phyloP scores from a whole-genome alignment of 805 yeast genomes.

The Starmerella stellata region DNA sequence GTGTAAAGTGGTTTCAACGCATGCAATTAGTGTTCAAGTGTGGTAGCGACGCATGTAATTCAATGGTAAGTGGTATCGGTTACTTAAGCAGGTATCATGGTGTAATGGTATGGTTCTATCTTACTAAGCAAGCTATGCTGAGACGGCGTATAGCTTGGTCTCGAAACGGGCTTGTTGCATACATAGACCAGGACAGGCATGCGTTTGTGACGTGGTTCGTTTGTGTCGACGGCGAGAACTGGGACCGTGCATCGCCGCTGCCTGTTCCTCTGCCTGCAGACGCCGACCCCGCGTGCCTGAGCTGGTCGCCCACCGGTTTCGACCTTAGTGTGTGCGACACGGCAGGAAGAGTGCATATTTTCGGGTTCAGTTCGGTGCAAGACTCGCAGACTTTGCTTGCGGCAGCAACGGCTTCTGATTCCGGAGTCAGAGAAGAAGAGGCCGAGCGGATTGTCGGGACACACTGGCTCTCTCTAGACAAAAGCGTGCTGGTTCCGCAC shows the following conservation, averaged over 20 bases:
- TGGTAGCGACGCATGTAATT: too few species aligned
- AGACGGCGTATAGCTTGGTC: slow-evolving; percentile 15
- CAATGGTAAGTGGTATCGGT: too few species aligned
- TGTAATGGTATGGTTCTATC: too few species aligned
- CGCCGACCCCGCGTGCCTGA: slow-evolving; percentile 25
- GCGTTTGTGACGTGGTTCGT: slow-evolving; percentile 50
- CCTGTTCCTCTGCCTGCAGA: slow-evolving; percentile 19
- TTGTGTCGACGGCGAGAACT: slow-evolving; percentile 52
- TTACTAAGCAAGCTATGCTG: background rate
- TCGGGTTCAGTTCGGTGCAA: slow-evolving; percentile 20
- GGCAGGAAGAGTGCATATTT: slow-evolving; percentile 44
- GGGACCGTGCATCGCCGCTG: slow-evolving; percentile 56
- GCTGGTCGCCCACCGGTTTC: slow-evolving; percentile 65
- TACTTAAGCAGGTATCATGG: too few species aligned
- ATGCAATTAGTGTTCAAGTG: too few species aligned
- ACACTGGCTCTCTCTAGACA: slow-evolving; percentile 61
- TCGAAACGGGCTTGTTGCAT: slow-evolving; percentile 61
- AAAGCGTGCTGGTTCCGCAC: slow-evolving; percentile 28
- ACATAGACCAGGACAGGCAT: slow-evolving; percentile 25
- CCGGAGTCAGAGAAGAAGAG: slow-evolving; percentile 16
- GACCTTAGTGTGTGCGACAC: slow-evolving; percentile 68
- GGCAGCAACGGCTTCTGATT: slow-evolving; percentile 17
- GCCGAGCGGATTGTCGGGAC: slow-evolving; percentile 30
- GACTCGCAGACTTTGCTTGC: slow-evolving; percentile 13
- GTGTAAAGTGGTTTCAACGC: too few species aligned